Base-by-base conservation (phyloP, 2,329 filamentous ascomycete species). In the Capronia coronata region DNA sequence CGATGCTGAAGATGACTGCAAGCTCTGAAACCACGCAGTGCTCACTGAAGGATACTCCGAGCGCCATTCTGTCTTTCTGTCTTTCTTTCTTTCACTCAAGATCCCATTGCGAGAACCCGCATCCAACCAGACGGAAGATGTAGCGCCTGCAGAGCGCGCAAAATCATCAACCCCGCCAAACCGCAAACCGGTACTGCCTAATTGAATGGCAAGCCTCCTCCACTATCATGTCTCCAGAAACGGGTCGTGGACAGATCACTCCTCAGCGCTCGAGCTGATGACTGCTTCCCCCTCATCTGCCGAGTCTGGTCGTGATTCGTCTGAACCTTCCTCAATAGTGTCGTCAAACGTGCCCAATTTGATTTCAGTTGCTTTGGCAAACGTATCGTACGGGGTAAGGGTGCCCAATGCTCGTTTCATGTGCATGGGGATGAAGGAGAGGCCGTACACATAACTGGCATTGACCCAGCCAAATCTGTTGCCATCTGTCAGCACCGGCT, bases 381-480 rank as follows among this genome's bases (percentile, higher is more conserved):
- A 94, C 1, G 82, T 86, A 39, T 93, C 85, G 66, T 86, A 97
- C 2, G 86, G 84, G 2, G 90, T 96, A 60, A 94, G 75, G 5
- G 89, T 86, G 49, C 90, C 91, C 32, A 98, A 75, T 1, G 91
- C 88, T 61, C 90, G 85, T 66, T 84, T 82, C 81, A 93, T 90
- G 68, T 95, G 88, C 25, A 87, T 85, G 61, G 86, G 90, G 52
- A 95, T 77, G 59, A 96, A 86, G 59, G 90, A 84, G 53, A 97
- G 75, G 34, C 91, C 93, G 64, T 94, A 94, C 49, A 97, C 86
- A 66, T 94, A 98, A 66, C 90, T 96, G 62, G 93, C 91, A 65
- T 98, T 98, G 63, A 97, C 93, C 93, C 93, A 98, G 45, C 91
- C 93, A 65, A 98, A 98, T 50, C 91, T 95, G 63, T 41, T 41